Base-by-base conservation (phyloP, 495 filamentous ascomycete species). In the Penicillium ucsense region DNA sequence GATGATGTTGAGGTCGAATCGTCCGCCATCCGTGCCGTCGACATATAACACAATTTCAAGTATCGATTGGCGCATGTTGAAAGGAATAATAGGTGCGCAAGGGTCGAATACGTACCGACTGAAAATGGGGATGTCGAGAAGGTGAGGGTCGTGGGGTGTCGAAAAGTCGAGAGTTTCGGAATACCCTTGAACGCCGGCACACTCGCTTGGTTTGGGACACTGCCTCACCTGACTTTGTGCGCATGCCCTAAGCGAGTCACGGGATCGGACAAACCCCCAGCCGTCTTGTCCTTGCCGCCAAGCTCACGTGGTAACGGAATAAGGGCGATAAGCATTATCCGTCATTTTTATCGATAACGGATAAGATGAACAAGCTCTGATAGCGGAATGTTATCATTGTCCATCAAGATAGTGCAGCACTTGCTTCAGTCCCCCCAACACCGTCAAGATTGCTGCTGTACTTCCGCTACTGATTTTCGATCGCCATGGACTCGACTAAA, bases 151-250 rank as follows among this genome's bases (percentile, higher is more conserved):
- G 65, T 68, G 57, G 56, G 57, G 58, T 65, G 66, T 71, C 65
- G 67, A 72, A 64, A 62, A 69, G 68, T 71, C 68, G 68, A 70
- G 67, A 63, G 56, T 57, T 55, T 66, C 62, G 61, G 64, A 60
- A 48, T 58, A 57, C 52, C 58, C 61, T 59, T 63, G 64, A 59
- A 63, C 61, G 61, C 59, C 59, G 51, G 60, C 59, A 40, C 47
- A 46, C 52, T 56, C 56, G 54, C 56, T 53, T 52, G 56, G 53
- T 8, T 62, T 52, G 48, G 51, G 47, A 47, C 43, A 39, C 42
- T 37, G 36, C 35, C 40, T 54, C 55, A 45, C 48, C 56, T 62
- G 59, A 61, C 55, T 59, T 60, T 60, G 56, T 57, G 56, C 51
- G 53, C 48, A 50, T 56, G 59, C 56, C 59, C 59, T 62, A 73